Conservation (phyloP, 352 stramenopile genomes). For the Aphanomyces euteiches region DNA sequence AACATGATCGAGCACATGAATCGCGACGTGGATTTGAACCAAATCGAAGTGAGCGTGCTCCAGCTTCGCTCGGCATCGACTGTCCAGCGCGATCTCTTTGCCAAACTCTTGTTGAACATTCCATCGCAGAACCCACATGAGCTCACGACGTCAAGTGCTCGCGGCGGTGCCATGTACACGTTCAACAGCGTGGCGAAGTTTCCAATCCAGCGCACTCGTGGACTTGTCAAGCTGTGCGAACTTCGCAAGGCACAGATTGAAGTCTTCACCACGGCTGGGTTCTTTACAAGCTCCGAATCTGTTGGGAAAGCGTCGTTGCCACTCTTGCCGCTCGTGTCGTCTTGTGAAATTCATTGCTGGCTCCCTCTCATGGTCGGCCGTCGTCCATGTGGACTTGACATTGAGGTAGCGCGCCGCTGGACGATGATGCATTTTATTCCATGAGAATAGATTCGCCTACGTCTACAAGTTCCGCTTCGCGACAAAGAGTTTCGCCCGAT, state of each 20-base stretch:
- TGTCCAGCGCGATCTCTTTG: constrained; percentile 52
- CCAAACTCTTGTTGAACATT: constrained; percentile 75
- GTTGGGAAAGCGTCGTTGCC: constrained; percentile 45
- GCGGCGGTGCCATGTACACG: constrained; percentile 33
- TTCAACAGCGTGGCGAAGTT: constrained; percentile 41
- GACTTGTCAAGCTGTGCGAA: constrained; percentile 70
- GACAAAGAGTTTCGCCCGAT: constrained; percentile 53
- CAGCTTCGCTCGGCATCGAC: constrained; percentile 42
- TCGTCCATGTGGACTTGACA: constrained; percentile 56
- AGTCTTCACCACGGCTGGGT: constrained; percentile 57
- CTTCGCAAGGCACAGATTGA: constrained; percentile 78
- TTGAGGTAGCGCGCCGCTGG: constrained; percentile 44
- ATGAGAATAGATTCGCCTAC: constrained; percentile 47
- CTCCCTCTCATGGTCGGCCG: constrained; percentile 69
- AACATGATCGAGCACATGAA: constrained; percentile 49
- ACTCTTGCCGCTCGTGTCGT: constrained; percentile 4
- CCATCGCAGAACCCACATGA: constrained; percentile 53
- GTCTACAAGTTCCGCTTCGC: constrained; percentile 53
- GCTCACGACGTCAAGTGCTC: constrained; percentile 45
- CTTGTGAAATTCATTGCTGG: constrained; percentile 46
- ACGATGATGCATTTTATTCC: background rate
- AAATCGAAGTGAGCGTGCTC: constrained; percentile 49
- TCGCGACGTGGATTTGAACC: constrained; percentile 44
- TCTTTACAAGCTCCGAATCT: constrained; percentile 65
- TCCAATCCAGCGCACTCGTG: constrained; percentile 53